Evolutionary conservation across 106 monocot species (phyloP).

Genomic region (Hemerocallis citrina): DNA sequence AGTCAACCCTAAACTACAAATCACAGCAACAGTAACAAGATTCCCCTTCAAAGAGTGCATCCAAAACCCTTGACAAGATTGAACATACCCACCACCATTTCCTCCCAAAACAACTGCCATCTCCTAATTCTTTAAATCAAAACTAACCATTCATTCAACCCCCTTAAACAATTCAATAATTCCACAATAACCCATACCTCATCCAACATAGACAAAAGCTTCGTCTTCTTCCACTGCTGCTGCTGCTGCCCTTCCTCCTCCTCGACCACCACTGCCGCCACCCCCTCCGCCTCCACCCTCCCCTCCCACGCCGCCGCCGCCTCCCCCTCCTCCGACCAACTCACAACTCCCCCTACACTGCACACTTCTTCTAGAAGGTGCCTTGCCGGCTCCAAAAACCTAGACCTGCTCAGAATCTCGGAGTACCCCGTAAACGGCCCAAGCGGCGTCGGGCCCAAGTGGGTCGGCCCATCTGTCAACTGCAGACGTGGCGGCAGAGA

Average conservation of each 20-base stretch:
- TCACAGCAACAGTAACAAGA: constrained; percentile 2
- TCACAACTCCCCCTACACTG: constrained; percentile 11
- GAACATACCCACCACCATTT: neutral
- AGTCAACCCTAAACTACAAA: no score
- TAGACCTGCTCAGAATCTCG: constrained; percentile 59
- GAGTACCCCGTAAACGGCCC: constrained; percentile 81
- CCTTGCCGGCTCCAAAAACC: constrained; percentile 58
- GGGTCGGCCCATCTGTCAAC: neutral
- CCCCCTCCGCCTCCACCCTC: constrained; percentile 9
- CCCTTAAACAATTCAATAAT: no score
- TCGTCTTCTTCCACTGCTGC: constrained; percentile 57
- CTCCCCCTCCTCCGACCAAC: no score
- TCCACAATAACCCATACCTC: no score
- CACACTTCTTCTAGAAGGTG: constrained; percentile 70
- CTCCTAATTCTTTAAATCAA: neutral
- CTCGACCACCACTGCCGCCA: constrained; percentile 7
- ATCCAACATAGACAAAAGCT: constrained; percentile 71
- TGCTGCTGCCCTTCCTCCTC: constrained; percentile 15
- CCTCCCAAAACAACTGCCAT: neutral
- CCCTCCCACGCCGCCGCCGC: neutral
- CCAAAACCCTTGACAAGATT: neutral
- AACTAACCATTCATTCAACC: neutral
- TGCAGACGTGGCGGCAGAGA: constrained; percentile 10
- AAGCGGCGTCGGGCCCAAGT: constrained; percentile 16
- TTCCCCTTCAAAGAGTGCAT: neutral